phyloP scores from a whole-genome alignment of 176 grass and related monocot species.

The Neostapfia colusana region DNA sequence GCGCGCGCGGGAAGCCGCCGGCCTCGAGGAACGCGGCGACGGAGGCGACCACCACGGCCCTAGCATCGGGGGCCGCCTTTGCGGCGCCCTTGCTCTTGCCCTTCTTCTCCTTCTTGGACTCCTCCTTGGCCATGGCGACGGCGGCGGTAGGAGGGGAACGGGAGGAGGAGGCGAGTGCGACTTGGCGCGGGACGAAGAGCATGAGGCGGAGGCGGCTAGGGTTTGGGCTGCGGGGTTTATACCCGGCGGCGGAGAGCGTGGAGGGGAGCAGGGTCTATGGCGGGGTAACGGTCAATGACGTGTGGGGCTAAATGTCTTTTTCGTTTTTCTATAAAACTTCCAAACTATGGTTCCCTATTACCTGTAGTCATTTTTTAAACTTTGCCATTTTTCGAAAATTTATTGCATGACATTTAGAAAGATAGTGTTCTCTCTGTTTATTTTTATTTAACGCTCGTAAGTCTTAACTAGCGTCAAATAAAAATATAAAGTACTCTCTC shows the following conservation, averaged over 20 bases:
- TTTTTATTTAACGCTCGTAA: too few relatives aligned
- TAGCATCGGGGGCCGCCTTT: slow-evolving; percentile 24
- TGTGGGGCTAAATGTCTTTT: background rate
- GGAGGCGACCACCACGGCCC: slow-evolving; percentile 51
- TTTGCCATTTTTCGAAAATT: too few relatives aligned
- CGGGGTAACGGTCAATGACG: background rate
- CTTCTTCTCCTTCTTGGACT: slow-evolving; percentile 52
- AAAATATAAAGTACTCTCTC: too few relatives aligned
- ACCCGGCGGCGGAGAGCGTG: background rate
- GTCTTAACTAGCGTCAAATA: too few relatives aligned
- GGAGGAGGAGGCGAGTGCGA: slow-evolving; percentile 33
- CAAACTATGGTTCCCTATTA: too few relatives aligned
- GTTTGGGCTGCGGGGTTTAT: slow-evolving; percentile 42
- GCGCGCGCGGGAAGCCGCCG: slow-evolving; percentile 57
- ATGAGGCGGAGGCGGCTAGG: slow-evolving; percentile 42
- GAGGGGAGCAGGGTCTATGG: background rate
- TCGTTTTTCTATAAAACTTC: too few relatives aligned
- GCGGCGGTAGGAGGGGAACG: background rate
- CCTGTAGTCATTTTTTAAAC: too few relatives aligned
- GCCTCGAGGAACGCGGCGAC: slow-evolving; percentile 75
- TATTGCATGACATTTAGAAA: too few relatives aligned
- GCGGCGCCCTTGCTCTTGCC: slow-evolving; percentile 47
- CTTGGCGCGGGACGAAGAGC: slow-evolving; percentile 69
- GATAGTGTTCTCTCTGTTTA: too few relatives aligned
- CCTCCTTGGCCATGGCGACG: slow-evolving; percentile 47